Percentiles rank a stretch among this genome's conserved stretches.
Conservation (phyloP, 2,329 filamentous ascomycete species). For the Fusarium sp. region DNA sequence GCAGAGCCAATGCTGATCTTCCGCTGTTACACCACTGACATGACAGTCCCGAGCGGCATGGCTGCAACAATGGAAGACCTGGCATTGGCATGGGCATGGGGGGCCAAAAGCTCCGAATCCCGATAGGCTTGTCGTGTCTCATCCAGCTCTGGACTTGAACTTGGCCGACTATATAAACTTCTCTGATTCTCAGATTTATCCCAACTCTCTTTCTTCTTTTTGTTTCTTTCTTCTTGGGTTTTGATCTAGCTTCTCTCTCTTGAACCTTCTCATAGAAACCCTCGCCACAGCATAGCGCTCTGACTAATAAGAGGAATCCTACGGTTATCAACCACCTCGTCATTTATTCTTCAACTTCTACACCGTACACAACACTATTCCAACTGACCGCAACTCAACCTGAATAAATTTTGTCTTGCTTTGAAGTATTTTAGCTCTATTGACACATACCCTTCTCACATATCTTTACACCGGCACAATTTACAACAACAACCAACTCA, state of each 20-base stretch:
- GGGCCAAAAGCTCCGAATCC: conserved; percentile 9
- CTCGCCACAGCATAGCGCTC: conserved; percentile 19
- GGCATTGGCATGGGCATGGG: conserved; percentile 4
- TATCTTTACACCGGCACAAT: not conserved
- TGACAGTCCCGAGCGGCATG: conserved; percentile 13
- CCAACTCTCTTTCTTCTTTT: not conserved
- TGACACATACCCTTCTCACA: not conserved
- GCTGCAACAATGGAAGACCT: conserved; percentile 26
- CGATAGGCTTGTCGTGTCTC: conserved; percentile 16
- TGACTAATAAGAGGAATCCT: not conserved
- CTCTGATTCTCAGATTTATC: not conserved
- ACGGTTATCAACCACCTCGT: conserved; percentile 7
- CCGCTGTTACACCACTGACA: conserved; percentile 36
- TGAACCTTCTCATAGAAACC: conserved; percentile 8
- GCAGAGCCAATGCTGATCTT: conserved; percentile 13
- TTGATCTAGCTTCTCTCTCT: conserved; percentile 15
- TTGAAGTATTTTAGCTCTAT: not conserved
- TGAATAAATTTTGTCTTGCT: not conserved
- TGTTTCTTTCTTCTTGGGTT: conserved; percentile 1
- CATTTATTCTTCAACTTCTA: conserved; percentile 7
- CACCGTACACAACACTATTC: not conserved
- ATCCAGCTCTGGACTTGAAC: not conserved
- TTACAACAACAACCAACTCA: conserved; percentile 6
- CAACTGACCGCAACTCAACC: not conserved
- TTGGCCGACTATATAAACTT: conserved; percentile 28